These are phyloP conservation scores for Desmodesmus armatus DNA, from an alignment of 139 green algal genomes.

Conservation along the genomic window DNA sequence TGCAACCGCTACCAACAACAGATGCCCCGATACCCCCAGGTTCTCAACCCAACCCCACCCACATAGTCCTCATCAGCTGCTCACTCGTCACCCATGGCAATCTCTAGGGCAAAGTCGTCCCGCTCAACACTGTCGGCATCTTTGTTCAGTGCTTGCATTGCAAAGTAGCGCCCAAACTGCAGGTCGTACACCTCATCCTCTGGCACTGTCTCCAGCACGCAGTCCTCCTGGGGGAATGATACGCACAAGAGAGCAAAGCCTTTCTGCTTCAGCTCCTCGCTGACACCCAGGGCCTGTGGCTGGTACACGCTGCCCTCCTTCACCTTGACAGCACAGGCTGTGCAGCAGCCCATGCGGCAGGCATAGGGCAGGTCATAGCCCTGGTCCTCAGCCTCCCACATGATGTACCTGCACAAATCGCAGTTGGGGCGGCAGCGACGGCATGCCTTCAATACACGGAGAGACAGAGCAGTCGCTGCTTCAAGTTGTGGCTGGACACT, in stretches of 20 bases:
- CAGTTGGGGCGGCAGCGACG: not conserved
- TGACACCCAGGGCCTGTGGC: conserved; percentile 81
- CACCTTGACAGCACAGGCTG: conserved; percentile 93
- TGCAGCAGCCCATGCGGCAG: conserved; percentile 98
- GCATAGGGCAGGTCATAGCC: conserved; percentile 94
- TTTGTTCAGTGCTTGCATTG: conserved; percentile 78
- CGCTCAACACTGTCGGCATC: conserved; percentile 71
- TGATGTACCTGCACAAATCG: conserved; percentile 80
- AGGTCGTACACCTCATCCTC: conserved; percentile 98
- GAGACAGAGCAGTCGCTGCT: too few relatives aligned
- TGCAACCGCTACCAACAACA: too few relatives aligned
- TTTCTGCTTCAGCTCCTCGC: conserved; percentile 70
- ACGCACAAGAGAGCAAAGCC: conserved; percentile 98
- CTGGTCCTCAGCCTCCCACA: conserved; percentile 94
- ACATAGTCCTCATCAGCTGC: too few relatives aligned
- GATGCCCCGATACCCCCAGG: too few relatives aligned
- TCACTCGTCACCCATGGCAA: too few relatives aligned
- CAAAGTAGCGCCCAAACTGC: conserved; percentile 93
- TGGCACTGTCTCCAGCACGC: conserved; percentile 82
- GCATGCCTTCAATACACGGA: not conserved
- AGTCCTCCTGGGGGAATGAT: conserved; percentile 77
- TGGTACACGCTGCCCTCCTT: conserved; percentile 79
- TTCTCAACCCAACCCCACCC: too few relatives aligned
- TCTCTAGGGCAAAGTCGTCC: conserved; percentile 93
- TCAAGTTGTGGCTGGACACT: too few relatives aligned